Evolutionary conservation across 305 asterid species (phyloP).

Genomic region (Vinca major): DNA sequence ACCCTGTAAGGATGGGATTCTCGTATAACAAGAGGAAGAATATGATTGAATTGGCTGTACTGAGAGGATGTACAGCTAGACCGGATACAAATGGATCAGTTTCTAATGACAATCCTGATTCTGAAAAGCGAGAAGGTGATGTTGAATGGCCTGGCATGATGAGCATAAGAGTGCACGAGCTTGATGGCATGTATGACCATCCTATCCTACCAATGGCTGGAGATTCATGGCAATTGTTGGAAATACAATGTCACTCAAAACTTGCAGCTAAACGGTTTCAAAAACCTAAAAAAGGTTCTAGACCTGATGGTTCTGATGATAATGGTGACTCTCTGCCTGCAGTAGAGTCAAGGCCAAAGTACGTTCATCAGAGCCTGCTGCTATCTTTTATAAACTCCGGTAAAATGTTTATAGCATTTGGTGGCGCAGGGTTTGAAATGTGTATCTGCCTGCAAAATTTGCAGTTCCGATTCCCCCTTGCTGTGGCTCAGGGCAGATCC

Average conservation of each 20-base stretch:
- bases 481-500: constrained; percentile 99
- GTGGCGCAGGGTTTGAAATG: constrained; percentile 7
- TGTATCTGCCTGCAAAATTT: constrained; percentile 18
- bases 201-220: constrained; percentile 98
- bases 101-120: constrained; percentile 38
- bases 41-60: constrained; percentile 82
- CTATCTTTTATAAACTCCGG: not conserved
- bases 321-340: constrained; percentile 61
- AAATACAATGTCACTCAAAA: constrained; percentile 94
- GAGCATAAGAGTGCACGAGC: constrained; percentile 96
- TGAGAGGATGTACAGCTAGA: constrained; percentile 86
- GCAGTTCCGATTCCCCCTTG: constrained; percentile 94
- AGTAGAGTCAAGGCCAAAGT: constrained; percentile 70
- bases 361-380: constrained; percentile 20
- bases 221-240: constrained; percentile 94
- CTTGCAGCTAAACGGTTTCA: constrained; percentile 97
- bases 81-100: constrained; percentile 50
- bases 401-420: not conserved
- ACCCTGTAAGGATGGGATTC: constrained; percentile 77
- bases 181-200: constrained; percentile 99
- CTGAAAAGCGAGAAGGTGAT: constrained; percentile 77
- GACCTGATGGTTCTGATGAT: constrained; percentile 98
- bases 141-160: constrained; percentile 99
- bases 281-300: constrained; percentile 75
- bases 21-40: constrained; percentile 94